Evolutionary conservation across 2,329 filamentous ascomycete species (phyloP).

Genomic region (Beauveria sp.): DNA sequence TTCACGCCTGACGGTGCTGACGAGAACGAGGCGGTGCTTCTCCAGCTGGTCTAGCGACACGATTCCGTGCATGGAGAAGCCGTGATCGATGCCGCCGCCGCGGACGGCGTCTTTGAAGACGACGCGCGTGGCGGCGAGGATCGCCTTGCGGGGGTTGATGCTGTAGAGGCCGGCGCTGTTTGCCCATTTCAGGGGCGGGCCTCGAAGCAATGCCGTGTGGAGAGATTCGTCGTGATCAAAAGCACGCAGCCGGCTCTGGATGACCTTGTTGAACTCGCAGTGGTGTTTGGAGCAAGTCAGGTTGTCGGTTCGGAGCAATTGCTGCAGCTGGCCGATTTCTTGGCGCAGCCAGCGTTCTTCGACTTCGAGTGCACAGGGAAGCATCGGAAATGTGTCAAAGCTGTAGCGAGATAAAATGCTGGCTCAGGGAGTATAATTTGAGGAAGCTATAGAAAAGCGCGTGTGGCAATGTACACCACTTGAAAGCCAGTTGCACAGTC

Average conservation of each 20-base stretch:
- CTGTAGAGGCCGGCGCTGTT: neutral
- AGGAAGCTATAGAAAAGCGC: neutral
- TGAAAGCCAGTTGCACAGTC: too few relatives aligned
- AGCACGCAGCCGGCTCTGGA: slow-evolving; percentile 22
- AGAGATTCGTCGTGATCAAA: slow-evolving; percentile 23
- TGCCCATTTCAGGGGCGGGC: neutral
- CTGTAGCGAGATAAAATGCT: too few relatives aligned
- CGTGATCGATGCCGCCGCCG: slow-evolving; percentile 21
- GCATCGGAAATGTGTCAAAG: slow-evolving; percentile 18
- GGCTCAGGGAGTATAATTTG: too few relatives aligned
- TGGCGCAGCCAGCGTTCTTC: slow-evolving; percentile 27
- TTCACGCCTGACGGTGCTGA: slow-evolving; percentile 6
- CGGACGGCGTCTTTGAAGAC: slow-evolving; percentile 22
- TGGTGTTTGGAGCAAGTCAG: slow-evolving; percentile 17
- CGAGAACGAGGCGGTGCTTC: slow-evolving; percentile 19
- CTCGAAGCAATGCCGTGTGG: neutral
- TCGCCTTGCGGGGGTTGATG: slow-evolving; percentile 22
- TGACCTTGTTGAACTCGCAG: slow-evolving; percentile 25
- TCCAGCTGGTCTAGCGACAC: slow-evolving; percentile 26
- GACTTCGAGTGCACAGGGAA: slow-evolving; percentile 22
- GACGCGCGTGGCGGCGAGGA: slow-evolving; percentile 17
- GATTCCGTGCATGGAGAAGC: slow-evolving; percentile 23
- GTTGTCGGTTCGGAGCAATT: slow-evolving; percentile 19
- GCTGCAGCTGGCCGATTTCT: slow-evolving; percentile 19
- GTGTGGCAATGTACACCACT: neutral